Evolutionary conservation across 768 basidiomycete species (phyloP).

Genomic region (Boletus coccyginus): DNA sequence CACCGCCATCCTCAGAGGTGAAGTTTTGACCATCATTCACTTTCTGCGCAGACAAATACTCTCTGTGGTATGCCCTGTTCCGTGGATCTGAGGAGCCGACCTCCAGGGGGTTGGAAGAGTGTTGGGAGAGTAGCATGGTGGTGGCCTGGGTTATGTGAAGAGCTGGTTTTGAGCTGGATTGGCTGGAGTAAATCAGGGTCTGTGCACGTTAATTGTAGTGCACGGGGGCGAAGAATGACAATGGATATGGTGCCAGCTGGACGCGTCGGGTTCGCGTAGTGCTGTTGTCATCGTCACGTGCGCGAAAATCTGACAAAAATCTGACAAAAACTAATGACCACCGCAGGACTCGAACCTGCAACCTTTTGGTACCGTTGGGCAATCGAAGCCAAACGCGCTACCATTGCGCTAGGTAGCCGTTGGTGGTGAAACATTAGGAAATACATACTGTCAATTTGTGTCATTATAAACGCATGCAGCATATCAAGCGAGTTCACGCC

Average conservation of each 20-base stretch:
- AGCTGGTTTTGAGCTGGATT: background rate
- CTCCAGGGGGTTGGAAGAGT: slow-evolving; percentile 75
- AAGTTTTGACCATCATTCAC: slow-evolving; percentile 28
- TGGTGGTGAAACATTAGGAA: fast-evolving
- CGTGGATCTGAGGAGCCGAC: slow-evolving; percentile 58
- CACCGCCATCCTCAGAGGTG: slow-evolving; percentile 54
- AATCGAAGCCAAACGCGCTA: slow-evolving; percentile 94
- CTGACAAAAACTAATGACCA: slow-evolving; percentile 50
- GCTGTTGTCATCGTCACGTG: slow-evolving; percentile 23
- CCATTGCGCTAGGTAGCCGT: slow-evolving; percentile 88
- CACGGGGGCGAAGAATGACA: background rate
- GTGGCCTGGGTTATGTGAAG: background rate
- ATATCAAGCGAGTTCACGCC: slow-evolving; percentile 21
- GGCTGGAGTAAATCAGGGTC: background rate
- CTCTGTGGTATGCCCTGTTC: slow-evolving; percentile 44
- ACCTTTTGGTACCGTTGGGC: slow-evolving; percentile 81
- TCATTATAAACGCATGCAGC: background rate
- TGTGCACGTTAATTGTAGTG: background rate
- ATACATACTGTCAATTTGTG: background rate
- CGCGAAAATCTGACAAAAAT: background rate
- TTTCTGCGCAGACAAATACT: slow-evolving; percentile 37
- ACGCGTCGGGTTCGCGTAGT: slow-evolving; percentile 12
- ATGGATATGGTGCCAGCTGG: background rate
- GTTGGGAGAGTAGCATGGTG: slow-evolving; percentile 52
- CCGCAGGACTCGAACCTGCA: slow-evolving; percentile 97